A percentile compares a stretch with the other conserved stretches of the same genome.
Evolutionary conservation across 2,329 filamentous ascomycete species (phyloP).

Genomic region (Moelleriella libera): DNA sequence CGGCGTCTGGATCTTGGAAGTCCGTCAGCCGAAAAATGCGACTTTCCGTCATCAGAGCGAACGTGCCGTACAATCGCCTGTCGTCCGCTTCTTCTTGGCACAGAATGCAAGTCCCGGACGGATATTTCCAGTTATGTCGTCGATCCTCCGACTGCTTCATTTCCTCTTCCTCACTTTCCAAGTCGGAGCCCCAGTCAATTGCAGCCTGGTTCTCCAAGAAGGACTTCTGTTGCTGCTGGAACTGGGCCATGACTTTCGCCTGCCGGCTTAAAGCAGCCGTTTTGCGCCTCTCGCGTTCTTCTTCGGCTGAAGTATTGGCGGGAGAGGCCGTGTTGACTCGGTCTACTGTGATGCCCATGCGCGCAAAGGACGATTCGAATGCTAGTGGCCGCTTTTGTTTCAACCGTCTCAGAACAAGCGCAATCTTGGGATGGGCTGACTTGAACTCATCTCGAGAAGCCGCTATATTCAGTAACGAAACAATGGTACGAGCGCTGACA

Average conservation of each 20-base stretch:
- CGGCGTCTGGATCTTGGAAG: conserved; percentile 65
- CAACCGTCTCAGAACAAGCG: conserved; percentile 69
- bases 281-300: conserved; percentile 74
- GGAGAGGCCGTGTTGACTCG: conserved; percentile 72
- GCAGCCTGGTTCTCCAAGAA: conserved; percentile 83
- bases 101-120: conserved; percentile 82
- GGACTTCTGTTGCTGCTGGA: conserved; percentile 92
- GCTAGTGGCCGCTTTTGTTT: conserved; percentile 64
- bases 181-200: conserved; percentile 71
- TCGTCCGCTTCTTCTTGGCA: conserved; percentile 96
- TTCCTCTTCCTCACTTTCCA: conserved; percentile 59
- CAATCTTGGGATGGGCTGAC: conserved; percentile 71
- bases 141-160: conserved; percentile 44
- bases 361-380: conserved; percentile 54
- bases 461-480: conserved; percentile 47
- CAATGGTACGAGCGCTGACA: conserved; percentile 45
- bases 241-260: conserved; percentile 91
- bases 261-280: conserved; percentile 80
- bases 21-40: conserved; percentile 78
- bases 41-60: conserved; percentile 78
- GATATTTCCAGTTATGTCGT: conserved; percentile 67
- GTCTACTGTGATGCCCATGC: conserved; percentile 56
- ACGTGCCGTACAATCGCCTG: conserved; percentile 77
- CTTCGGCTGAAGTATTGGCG: conserved; percentile 51
- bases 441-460: conserved; percentile 61